phyloP scores from a whole-genome alignment of 164 flowering plant genomes.

The Magnolia officinalis region DNA sequence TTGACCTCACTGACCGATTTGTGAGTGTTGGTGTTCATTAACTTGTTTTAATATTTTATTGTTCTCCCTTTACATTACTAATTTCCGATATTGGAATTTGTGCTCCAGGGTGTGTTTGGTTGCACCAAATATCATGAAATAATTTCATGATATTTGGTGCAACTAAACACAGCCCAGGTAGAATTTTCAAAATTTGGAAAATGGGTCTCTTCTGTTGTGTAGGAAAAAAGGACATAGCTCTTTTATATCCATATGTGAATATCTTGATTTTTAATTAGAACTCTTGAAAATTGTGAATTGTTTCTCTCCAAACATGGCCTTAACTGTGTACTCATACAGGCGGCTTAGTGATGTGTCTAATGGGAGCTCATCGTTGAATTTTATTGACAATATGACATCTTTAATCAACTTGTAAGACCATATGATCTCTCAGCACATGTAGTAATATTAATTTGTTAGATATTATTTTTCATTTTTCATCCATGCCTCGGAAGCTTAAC shows the following conservation, averaged over 20 bases:
- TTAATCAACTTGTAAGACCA: slow-evolving; percentile 30
- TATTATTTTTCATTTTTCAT: not conserved
- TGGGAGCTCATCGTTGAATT: slow-evolving; percentile 53
- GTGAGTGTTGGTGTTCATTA: slow-evolving; percentile 35
- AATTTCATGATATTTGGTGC: too few relatives aligned
- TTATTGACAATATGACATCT: slow-evolving; percentile 31
- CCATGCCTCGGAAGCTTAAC: not conserved
- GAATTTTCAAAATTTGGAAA: too few relatives aligned
- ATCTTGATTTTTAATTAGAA: not conserved
- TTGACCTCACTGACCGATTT: slow-evolving; percentile 53
- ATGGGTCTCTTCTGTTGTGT: too few relatives aligned
- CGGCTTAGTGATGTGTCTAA: slow-evolving; percentile 55
- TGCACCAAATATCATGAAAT: too few relatives aligned
- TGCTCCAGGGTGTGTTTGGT: too few relatives aligned
- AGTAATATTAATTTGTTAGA: too few relatives aligned
- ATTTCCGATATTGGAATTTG: too few relatives aligned
- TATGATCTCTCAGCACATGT: not conserved
- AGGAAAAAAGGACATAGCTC: too few relatives aligned
- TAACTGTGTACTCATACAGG: slow-evolving; percentile 31
- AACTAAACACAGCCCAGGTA: too few relatives aligned
- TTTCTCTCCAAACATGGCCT: slow-evolving; percentile 5
- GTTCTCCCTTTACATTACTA: too few relatives aligned
- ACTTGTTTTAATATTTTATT: too few relatives aligned
- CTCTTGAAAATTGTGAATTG: not conserved
- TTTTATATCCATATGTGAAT: too few relatives aligned